Evolutionary conservation across 164 flowering plant genomes (phyloP), one percentile per base, ranked within the genome.

Genomic region (Kalanchoe fedtschenkoi): DNA sequence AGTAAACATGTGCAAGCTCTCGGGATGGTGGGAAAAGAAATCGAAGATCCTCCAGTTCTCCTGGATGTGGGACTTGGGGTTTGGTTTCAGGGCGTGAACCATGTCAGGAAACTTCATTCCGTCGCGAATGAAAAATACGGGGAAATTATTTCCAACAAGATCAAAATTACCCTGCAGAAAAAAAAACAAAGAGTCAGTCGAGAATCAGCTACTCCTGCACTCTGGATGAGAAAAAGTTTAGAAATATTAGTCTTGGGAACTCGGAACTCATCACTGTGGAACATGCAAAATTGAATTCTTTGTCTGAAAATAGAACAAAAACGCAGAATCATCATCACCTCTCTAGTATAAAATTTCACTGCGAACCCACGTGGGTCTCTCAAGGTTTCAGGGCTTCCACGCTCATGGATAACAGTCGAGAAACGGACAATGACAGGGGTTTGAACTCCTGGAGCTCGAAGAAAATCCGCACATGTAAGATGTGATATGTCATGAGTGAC

Each of bases 331-430:
- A 35, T 1, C 24, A 61, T 46, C 55, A 93, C 98, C 96, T 93
- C 99, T 79, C 99, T 75, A 41, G 96, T 89, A 75, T 89, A 89
- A 41, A 86, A 89, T 70, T 89, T 89, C 72, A 86, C 88, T 0
- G 93, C 93, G 67, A 89, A 89, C 59, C 96, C 96, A 37, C 93
- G 83, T 68, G 93, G 93, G 63, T 89, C 99, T 69, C 99, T 81
- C 65, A 93, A 62, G 64, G 99, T 90, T 78, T 93, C 99, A 61
- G 99, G 99, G 78, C 99, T 93, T 10, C 92, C 99, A 72, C 99
- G 95, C 75, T 93, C 97, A 73, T 93, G 96, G 71, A 86, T 82
- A 59, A 86, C 96, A 68, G 96, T 89, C 43, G 96, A 89, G 81
- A 89, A 89, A 5, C 96, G 90, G 39, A 88, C 89, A 70, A 93